Evolutionary conservation across 1,284 basidiomycete genomes (phyloP).

Genomic region (Inonotus obliquus): DNA sequence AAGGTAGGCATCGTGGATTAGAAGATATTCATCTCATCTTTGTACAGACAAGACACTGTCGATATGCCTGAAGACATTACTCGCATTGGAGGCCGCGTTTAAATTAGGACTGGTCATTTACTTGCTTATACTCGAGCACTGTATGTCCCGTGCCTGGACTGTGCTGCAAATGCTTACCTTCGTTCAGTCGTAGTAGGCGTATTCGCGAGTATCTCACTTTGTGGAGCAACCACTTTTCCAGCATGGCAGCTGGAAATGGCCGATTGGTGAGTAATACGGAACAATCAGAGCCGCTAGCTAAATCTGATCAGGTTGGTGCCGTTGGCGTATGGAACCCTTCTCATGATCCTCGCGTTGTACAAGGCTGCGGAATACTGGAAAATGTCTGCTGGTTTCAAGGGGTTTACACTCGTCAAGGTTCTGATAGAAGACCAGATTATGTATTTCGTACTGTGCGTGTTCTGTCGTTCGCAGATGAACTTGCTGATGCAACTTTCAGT

Average conservation of each 20-base stretch:
- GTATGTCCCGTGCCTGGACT: neutral
- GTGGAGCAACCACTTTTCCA: neutral
- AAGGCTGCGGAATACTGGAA: constrained; percentile 1
- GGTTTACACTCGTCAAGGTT: neutral
- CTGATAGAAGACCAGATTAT: constrained; percentile 4
- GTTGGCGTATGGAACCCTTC: neutral
- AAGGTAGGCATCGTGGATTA: too few species aligned
- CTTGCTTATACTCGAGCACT: too few species aligned
- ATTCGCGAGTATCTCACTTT: neutral
- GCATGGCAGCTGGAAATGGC: neutral
- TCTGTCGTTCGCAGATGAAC: too few species aligned
- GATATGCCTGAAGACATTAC: too few species aligned
- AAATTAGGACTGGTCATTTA: too few species aligned
- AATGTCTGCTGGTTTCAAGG: neutral
- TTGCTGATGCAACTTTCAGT: neutral
- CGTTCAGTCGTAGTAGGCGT: neutral
- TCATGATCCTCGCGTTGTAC: neutral
- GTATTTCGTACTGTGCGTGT: neutral
- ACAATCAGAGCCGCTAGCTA: neutral
- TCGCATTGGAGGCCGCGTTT: too few species aligned
- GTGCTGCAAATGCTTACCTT: neutral
- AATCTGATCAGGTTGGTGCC: neutral
- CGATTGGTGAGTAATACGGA: neutral
- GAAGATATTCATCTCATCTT: too few species aligned
- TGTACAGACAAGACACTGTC: too few species aligned